phyloP scores from a whole-genome alignment of 371 early-diverging fungal genomes.

The Apophysomyces trapeziformis region DNA sequence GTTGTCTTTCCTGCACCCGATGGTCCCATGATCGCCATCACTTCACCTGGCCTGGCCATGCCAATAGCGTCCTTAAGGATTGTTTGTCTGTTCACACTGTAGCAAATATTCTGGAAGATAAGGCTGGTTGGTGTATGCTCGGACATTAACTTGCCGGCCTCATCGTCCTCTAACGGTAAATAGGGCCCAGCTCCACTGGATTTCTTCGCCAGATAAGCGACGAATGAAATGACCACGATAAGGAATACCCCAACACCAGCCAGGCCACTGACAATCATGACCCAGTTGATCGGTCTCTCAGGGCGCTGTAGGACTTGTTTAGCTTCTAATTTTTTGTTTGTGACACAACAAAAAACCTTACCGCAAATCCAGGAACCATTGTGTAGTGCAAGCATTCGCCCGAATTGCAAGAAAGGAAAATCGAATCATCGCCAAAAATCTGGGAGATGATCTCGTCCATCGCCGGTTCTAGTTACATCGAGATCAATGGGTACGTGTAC shows the following conservation, averaged over 20 bases:
- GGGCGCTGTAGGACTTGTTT: conserved; percentile 35
- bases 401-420: conserved; percentile 70
- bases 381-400: conserved; percentile 91
- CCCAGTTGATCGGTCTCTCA: conserved; percentile 60
- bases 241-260: conserved; percentile 64
- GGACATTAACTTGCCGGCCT: conserved; percentile 73
- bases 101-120: conserved; percentile 68
- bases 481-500: background rate
- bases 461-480: conserved; percentile 53
- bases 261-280: conserved; percentile 63
- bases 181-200: conserved; percentile 32
- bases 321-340: background rate
- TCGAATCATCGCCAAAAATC: conserved; percentile 79
- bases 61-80: conserved; percentile 75
- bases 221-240: conserved; percentile 45
- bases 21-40: conserved; percentile 87
- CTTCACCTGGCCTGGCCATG: conserved; percentile 77
- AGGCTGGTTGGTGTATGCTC: conserved; percentile 73
- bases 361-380: conserved; percentile 81
- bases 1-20: conserved; percentile 76
- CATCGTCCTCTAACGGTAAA: conserved; percentile 59
- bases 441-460: conserved; percentile 75
- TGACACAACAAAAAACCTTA: conserved; percentile 5
- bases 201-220: conserved; percentile 46
- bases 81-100: conserved; percentile 53